Evolutionary conservation across 2,329 filamentous ascomycete species (phyloP), one percentile per base, ranked within the genome.

Genomic region (Fusarium buharicum): DNA sequence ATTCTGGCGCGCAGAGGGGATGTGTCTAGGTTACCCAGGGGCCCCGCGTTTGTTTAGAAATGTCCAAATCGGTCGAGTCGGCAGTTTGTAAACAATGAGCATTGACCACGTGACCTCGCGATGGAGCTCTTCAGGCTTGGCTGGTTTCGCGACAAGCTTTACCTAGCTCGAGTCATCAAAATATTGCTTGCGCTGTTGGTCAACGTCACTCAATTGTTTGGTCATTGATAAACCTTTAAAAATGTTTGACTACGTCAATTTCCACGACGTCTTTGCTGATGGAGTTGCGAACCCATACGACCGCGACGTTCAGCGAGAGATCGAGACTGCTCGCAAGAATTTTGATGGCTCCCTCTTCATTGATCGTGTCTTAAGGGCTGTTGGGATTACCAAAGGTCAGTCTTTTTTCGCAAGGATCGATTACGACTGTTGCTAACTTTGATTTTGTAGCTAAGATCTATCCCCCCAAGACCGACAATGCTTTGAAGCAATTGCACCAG

Each of bases 261-360:
- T 91, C 59, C 82, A 90, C 18, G 79, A 84, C 9, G 85, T 92
- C 1, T 95, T 94, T 66, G 81, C 81, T 18, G 79, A 84, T 36
- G 82, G 86, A 50, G 78, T 82, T 6, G 82, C 84, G 6, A 85
- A 86, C 55, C 82, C 84, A 3, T 91, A 91, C 74, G 84, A 87
- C 70, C 81, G 85, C 54, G 82, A 83, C 58, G 75, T 83, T 28
- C 78, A 86, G 51, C 82, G 88, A 43, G 83, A 86, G 43, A 91
- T 93, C 50, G 82, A 89, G 56, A 78, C 81, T 27, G 86, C 86
- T 71, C 88, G 91, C 66, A 90, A 88, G 70, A 83, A 78, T 44
- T 81, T 93, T 17, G 86, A 88, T 59, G 89, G 90, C 66, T 80
- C 84, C 54, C 84, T 94, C 55, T 96, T 95, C 76, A 89, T 94